Percentiles rank a stretch among this genome's conserved stretches.
phyloP scores from a whole-genome alignment of 208 protist species.

The Acanthamoeba healyi region DNA sequence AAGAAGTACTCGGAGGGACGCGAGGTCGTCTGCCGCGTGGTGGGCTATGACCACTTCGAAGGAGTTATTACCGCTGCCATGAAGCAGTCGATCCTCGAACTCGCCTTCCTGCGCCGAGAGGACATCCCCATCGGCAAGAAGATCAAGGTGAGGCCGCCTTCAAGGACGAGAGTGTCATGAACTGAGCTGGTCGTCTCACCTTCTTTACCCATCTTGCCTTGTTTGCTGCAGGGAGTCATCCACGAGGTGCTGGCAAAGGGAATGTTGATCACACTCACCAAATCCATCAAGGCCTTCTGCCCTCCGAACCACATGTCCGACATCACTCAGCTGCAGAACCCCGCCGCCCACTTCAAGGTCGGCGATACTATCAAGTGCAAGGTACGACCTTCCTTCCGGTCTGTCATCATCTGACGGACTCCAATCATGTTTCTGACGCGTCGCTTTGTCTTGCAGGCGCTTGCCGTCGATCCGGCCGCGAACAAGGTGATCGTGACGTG shows the following conservation, averaged over 20 bases:
- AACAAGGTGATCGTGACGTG: slow-evolving; percentile 54
- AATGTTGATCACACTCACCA: slow-evolving; percentile 9
- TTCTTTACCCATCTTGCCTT: not conserved
- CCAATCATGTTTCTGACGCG: too few species aligned
- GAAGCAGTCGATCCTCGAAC: slow-evolving; percentile 52
- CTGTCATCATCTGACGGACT: not conserved
- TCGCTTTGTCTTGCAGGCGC: not conserved
- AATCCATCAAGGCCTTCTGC: slow-evolving; percentile 41
- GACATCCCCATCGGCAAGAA: slow-evolving; percentile 58
- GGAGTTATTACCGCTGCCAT: not conserved
- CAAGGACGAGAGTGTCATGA: not conserved
- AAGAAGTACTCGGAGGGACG: slow-evolving; percentile 27
- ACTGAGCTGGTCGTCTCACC: not conserved
- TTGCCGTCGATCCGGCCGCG: not conserved
- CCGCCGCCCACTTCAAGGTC: slow-evolving; percentile 40
- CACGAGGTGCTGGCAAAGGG: slow-evolving; percentile 4
- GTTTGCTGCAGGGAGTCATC: not conserved
- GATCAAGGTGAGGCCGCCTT: slow-evolving; percentile 22
- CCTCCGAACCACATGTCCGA: slow-evolving; percentile 35
- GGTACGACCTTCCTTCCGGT: not conserved
- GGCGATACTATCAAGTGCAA: slow-evolving; percentile 57
- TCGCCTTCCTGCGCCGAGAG: slow-evolving; percentile 45
- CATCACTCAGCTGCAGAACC: slow-evolving; percentile 46
- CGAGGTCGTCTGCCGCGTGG: slow-evolving; percentile 48
- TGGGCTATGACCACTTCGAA: slow-evolving; percentile 53